Conservation (phyloP, 306 rosid species). For the Pterocarpus santalinus region DNA sequence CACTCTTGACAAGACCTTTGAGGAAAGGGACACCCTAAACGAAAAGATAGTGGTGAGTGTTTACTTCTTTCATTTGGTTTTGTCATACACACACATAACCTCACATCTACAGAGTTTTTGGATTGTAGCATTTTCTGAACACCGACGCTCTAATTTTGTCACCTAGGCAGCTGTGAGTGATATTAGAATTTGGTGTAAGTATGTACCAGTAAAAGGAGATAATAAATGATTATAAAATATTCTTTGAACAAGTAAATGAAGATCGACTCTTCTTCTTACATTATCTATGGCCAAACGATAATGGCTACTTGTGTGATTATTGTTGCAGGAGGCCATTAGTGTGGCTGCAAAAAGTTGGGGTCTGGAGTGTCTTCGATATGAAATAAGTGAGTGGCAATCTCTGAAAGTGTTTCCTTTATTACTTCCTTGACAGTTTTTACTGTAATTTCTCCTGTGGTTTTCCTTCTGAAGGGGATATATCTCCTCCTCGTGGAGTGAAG, state of each 20-base stretch:
- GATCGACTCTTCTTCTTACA: neutral
- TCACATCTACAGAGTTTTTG: too few species aligned
- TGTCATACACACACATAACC: too few species aligned
- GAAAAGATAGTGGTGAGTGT: constrained; percentile 86
- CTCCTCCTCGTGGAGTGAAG: constrained; percentile 96
- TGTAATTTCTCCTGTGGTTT: constrained; percentile 29
- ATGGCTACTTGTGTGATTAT: constrained; percentile 40
- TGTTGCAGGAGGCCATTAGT: constrained; percentile 80
- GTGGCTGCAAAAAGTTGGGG: constrained; percentile 95
- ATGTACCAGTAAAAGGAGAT: too few species aligned
- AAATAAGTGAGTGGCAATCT: constrained; percentile 72
- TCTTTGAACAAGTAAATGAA: neutral
- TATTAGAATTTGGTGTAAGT: too few species aligned
- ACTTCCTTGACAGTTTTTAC: neutral
- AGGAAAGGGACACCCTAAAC: constrained; percentile 90
- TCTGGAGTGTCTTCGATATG: constrained; percentile 94
- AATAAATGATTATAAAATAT: too few species aligned
- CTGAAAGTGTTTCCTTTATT: constrained; percentile 23
- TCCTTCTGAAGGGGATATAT: constrained; percentile 84
- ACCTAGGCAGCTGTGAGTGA: too few species aligned
- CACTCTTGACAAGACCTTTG: constrained; percentile 95
- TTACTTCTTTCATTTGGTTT: constrained; percentile 5
- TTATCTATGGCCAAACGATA: constrained; percentile 29
- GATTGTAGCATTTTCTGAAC: too few species aligned
- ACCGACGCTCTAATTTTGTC: too few species aligned